A percentile compares a stretch with the other conserved stretches of the same genome.
phyloP scores from a whole-genome alignment of 345 rosid genomes.

The Linum lewisii region DNA sequence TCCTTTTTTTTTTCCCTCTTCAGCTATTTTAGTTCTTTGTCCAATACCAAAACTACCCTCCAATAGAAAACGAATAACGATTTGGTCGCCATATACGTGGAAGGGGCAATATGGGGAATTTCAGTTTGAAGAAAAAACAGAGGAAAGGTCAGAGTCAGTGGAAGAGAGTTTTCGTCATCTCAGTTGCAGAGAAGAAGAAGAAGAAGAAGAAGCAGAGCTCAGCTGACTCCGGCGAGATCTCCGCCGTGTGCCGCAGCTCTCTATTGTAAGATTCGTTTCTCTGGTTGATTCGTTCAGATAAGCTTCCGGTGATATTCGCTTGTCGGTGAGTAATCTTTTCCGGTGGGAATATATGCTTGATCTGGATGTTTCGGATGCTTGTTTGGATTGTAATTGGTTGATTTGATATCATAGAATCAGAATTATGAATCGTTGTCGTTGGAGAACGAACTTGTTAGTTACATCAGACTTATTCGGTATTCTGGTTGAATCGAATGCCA shows the following conservation, averaged over 20 bases:
- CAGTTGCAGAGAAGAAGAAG: background rate
- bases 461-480: too few relatives aligned
- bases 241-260: background rate
- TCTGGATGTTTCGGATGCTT: too few relatives aligned
- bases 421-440: too few relatives aligned
- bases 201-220: background rate
- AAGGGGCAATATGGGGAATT: background rate
- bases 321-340: too few relatives aligned
- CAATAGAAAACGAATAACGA: too few relatives aligned
- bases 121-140: background rate
- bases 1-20: background rate
- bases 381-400: too few relatives aligned
- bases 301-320: background rate
- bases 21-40: too few relatives aligned
- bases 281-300: background rate
- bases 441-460: too few relatives aligned
- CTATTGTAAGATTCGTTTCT: background rate
- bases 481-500: too few relatives aligned
- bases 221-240: background rate
- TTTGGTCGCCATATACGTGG: too few relatives aligned
- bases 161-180: background rate
- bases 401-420: too few relatives aligned
- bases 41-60: background rate
- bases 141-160: background rate
- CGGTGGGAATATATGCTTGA: too few relatives aligned